These are phyloP conservation scores for Tylopilus sp. DNA, from an alignment of 768 basidiomycete species.

Conservation along the genomic window DNA sequence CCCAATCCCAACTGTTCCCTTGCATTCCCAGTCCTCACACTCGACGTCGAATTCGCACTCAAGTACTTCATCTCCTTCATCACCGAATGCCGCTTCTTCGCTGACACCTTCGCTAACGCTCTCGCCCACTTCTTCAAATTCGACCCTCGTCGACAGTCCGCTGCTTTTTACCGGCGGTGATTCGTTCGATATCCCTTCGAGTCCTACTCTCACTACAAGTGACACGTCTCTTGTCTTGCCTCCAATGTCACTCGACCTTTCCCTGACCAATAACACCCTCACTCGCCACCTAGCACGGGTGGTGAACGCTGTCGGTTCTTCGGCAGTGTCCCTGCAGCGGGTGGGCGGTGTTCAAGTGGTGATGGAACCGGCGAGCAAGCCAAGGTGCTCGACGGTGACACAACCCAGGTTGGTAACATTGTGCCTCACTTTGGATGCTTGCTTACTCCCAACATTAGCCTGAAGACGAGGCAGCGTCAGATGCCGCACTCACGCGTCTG, in stretches of 20 bases:
- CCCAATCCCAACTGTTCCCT: conserved; percentile 6
- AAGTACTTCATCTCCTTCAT: conserved; percentile 22
- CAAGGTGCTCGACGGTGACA: conserved; percentile 14
- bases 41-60: conserved; percentile 21
- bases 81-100: conserved; percentile 22
- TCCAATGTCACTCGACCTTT: conserved; percentile 30
- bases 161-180: conserved; percentile 25
- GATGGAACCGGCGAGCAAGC: conserved; percentile 21
- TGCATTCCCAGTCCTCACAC: conserved; percentile 20
- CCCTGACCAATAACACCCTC: conserved; percentile 46
- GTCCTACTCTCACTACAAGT: conserved; percentile 35
- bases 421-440: conserved; percentile 16
- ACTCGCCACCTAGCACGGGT: conserved; percentile 99
- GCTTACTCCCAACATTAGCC: conserved; percentile 23
- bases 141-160: conserved; percentile 36
- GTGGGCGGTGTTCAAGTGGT: conserved; percentile 50
- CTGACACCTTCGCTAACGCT: conserved; percentile 34
- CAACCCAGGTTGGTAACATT: conserved; percentile 36
- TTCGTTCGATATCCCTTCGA: conserved; percentile 33
- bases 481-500: conserved; percentile 30
- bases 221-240: conserved; percentile 26
- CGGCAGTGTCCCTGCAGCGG: conserved; percentile 90
- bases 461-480: conserved; percentile 54
- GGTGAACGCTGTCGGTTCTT: conserved; percentile 64
- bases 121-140: conserved; percentile 42